Evolutionary conservation across 176 grass and related monocot species (phyloP), one percentile per base, ranked within the genome.

Genomic region (Ensete glaucum): DNA sequence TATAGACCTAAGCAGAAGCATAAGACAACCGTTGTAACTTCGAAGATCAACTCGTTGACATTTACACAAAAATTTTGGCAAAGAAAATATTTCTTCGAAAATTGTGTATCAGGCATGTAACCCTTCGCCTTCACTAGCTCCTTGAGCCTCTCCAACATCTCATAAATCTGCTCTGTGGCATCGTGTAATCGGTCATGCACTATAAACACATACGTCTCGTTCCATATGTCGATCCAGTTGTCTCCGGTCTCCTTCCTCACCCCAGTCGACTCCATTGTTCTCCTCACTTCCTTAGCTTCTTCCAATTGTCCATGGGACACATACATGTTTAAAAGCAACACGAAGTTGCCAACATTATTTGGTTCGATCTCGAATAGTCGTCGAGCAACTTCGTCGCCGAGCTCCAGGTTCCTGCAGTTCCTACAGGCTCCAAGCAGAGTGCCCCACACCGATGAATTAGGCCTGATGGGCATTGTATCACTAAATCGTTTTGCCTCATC

Each of bases 261-360:
- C 13, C 83, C 79, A 23, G 82, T 64, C 66, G 13, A 74, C 19
- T 65, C 59, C 82, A 90, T 87, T 50, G 58, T n/a, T 68, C 66
- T 90, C 54, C 88, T 68, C n/a, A 90, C 76, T 60, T 84, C 67
- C 62, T 87, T 84, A 24, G 84, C 84, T 26, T 79, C 84, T 69
- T 90, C 82, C 62, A 87, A n/a, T 80, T 75, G 84, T 73, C 82
- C 88, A 52, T 70, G 58, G 11, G 43, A 73, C 52, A 67, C 67
- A 64, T 84, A 90, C 26, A 84, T 79, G 52, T 87, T 90, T 29
- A 79, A 77, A 19, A 90, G 88, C 78, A 90, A 48, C 53, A 87
- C 73, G 77, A 87, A 90, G 76, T 84, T 90, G 11, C 88, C 82
- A 0, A 84, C 52, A 55, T 90, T 90, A 11, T 58, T 53, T 19